Conservation (phyloP, 768 basidiomycete genomes). For the Exidia glandulosa region DNA sequence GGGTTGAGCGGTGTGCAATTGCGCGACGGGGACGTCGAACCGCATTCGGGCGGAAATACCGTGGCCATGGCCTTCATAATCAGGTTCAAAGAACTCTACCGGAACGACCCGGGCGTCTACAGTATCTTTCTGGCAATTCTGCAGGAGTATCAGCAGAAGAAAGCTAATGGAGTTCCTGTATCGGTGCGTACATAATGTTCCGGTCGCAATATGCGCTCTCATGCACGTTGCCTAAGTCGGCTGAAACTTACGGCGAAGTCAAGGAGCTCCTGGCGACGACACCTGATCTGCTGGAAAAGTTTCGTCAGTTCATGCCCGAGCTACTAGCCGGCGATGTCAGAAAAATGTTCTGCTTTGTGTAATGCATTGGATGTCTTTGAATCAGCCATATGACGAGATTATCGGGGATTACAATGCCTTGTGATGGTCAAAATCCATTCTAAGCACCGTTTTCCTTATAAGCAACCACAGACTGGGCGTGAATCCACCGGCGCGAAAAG, state of each 20-base stretch:
- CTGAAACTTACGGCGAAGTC: slow-evolving; percentile 59
- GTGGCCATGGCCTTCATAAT: slow-evolving; percentile 90
- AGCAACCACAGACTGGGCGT: too few relatives aligned
- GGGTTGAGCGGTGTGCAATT: background rate
- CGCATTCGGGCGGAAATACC: slow-evolving; percentile 22
- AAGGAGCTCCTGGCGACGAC: slow-evolving; percentile 62
- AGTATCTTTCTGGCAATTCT: slow-evolving; percentile 69
- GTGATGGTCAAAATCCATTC: too few relatives aligned
- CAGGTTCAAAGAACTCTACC: slow-evolving; percentile 88
- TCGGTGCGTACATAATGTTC: background rate
- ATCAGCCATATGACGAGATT: too few relatives aligned
- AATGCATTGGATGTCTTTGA: too few relatives aligned
- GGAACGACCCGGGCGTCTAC: slow-evolving; percentile 70
- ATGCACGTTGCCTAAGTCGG: too few relatives aligned
- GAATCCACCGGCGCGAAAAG: too few relatives aligned
- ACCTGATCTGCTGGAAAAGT: slow-evolving; percentile 62
- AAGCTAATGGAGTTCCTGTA: slow-evolving; percentile 24
- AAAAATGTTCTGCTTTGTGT: too few relatives aligned
- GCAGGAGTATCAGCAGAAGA: slow-evolving; percentile 41
- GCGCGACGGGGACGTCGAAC: background rate
- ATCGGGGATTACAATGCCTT: too few relatives aligned
- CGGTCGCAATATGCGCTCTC: too few relatives aligned
- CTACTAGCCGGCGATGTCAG: slow-evolving; percentile 39
- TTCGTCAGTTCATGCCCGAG: slow-evolving; percentile 67
- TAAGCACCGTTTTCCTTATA: too few relatives aligned